phyloP scores from a whole-genome alignment of 495 filamentous ascomycete genomes.

The Saxispiralis lemnorum region DNA sequence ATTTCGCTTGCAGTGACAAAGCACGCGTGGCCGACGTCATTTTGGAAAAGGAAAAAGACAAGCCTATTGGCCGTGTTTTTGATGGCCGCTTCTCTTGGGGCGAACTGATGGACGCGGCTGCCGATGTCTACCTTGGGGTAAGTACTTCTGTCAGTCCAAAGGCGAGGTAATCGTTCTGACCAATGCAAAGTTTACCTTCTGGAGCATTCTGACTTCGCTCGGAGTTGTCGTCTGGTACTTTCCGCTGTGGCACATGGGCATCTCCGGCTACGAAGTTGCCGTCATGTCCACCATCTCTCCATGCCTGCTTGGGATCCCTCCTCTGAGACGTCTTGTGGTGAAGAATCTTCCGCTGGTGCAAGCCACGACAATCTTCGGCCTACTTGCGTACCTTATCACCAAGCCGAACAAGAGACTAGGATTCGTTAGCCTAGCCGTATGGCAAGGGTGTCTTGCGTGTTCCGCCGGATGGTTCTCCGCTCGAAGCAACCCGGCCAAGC shows the following conservation, averaged over 20 bases:
- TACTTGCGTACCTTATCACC: conserved; percentile 62
- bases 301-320: conserved; percentile 53
- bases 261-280: conserved; percentile 86
- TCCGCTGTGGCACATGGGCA: conserved; percentile 98
- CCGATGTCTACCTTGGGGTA: conserved; percentile 88
- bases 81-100: conserved; percentile 53
- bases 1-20: conserved; percentile 31
- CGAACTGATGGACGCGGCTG: conserved; percentile 60
- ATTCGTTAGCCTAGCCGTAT: conserved; percentile 59
- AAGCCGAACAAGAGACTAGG: conserved; percentile 65
- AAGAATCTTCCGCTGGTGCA: conserved; percentile 54
- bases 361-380: conserved; percentile 53
- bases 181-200: conserved; percentile 65
- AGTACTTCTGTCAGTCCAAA: conserved; percentile 17
- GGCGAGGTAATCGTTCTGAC: conserved; percentile 11
- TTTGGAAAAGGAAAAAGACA: conserved; percentile 82
- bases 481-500: conserved; percentile 47
- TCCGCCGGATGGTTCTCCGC: conserved; percentile 63
- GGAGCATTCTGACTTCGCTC: conserved; percentile 80
- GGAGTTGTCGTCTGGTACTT: conserved; percentile 93
- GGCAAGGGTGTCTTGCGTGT: conserved; percentile 64
- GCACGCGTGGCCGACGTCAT: conserved; percentile 51
- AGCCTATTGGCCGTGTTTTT: conserved; percentile 51
- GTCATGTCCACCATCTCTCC: conserved; percentile 75
- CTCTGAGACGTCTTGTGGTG: conserved; percentile 47